A percentile compares a stretch with the other conserved stretches of the same genome.
phyloP scores from a whole-genome alignment of 176 grass and related monocot species.

The Musa troglodytarum region DNA sequence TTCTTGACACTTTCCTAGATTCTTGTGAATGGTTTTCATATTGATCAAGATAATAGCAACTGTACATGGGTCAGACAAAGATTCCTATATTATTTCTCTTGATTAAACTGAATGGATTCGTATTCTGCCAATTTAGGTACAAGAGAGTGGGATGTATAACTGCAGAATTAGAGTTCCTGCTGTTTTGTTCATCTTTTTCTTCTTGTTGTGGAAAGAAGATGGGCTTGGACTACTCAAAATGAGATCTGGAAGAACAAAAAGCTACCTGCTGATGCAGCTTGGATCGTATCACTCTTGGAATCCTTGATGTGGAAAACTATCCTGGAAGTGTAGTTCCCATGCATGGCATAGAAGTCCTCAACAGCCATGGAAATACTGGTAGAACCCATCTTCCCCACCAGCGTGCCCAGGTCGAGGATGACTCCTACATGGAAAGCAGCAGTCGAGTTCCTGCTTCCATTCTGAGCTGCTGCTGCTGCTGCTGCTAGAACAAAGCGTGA shows the following conservation, averaged over 20 bases:
- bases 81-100: not conserved
- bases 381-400: conserved; percentile 27
- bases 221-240: no score
- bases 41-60: no score
- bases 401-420: conserved; percentile 33
- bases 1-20: no score
- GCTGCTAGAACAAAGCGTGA: not conserved
- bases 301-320: conserved; percentile 31
- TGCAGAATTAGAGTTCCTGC: no score
- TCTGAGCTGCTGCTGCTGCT: not conserved
- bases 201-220: no score
- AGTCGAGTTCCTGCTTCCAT: not conserved
- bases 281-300: conserved; percentile 14
- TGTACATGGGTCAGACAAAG: no score
- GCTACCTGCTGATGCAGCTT: conserved; percentile 22
- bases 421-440: conserved; percentile 30
- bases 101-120: not conserved
- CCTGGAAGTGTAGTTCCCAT: conserved; percentile 33
- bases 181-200: no score
- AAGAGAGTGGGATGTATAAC: no score
- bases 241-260: not conserved
- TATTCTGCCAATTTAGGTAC: no score
- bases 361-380: conserved; percentile 46
- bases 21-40: no score
- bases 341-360: conserved; percentile 39